These are phyloP conservation scores for Psophocarpus tetragonolobus DNA, from an alignment of 306 rosid species.

Conservation along the genomic window DNA sequence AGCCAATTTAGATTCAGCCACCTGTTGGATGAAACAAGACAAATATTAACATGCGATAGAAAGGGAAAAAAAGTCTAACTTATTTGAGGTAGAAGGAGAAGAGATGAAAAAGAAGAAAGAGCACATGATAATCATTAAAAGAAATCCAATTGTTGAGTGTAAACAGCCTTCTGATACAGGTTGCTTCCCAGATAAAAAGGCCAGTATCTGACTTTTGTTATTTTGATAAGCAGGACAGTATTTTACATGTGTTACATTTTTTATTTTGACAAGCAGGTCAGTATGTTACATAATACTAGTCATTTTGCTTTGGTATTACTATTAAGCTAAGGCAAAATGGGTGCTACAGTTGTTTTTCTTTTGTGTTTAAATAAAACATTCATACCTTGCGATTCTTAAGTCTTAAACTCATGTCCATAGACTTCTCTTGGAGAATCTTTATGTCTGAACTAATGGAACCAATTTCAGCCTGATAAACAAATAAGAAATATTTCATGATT, in stretches of 20 bases:
- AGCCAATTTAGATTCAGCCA: constrained; percentile 91
- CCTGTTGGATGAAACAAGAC: constrained; percentile 51
- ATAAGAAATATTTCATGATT: constrained; percentile 25
- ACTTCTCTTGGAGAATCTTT: constrained; percentile 95
- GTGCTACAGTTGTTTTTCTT: background rate
- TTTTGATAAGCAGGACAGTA: no score
- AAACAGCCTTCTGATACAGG: constrained; percentile 18
- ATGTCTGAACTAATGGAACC: constrained; percentile 99
- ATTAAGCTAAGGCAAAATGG: constrained; percentile 16
- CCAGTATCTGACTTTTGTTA: no score
- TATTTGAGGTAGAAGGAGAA: background rate
- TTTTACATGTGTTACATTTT: no score
- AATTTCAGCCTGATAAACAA: constrained; percentile 69
- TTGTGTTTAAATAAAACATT: background rate
- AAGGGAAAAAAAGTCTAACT: background rate
- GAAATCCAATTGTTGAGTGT: constrained; percentile 10
- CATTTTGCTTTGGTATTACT: background rate
- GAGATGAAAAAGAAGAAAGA: background rate
- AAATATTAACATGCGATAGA: background rate
- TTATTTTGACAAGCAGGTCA: no score
- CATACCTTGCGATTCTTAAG: constrained; percentile 99
- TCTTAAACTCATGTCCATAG: constrained; percentile 96
- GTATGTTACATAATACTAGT: background rate
- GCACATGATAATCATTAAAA: constrained; percentile 1
- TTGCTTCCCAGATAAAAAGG: constrained; percentile 3